Conservation (phyloP, 805 yeast genomes). For the Teunomyces lycoperdinae region DNA sequence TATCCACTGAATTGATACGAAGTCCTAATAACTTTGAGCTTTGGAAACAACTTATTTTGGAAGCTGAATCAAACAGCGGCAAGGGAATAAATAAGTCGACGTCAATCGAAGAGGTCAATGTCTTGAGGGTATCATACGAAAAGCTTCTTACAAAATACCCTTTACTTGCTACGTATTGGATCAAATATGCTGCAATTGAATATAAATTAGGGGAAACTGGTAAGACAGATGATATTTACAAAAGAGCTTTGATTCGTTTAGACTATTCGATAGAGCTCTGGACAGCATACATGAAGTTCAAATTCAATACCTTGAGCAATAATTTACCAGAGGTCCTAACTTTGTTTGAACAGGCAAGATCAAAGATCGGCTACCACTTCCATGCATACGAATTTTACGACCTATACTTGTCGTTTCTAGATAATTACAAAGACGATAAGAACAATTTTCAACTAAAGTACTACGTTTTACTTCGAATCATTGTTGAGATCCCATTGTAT, state of each 20-base stretch:
- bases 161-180: constrained; percentile 53
- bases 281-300: constrained; percentile 46
- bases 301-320: constrained; percentile 27
- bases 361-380: constrained; percentile 50
- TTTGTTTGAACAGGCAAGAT: constrained; percentile 47
- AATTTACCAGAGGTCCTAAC: constrained; percentile 27
- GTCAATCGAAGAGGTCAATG: constrained; percentile 21
- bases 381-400: constrained; percentile 51
- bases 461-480: constrained; percentile 43
- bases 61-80: constrained; percentile 26
- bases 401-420: constrained; percentile 44
- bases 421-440: constrained; percentile 21
- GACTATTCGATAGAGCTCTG: constrained; percentile 50
- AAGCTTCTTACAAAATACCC: constrained; percentile 49
- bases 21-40: constrained; percentile 33
- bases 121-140: constrained; percentile 39
- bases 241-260: constrained; percentile 26
- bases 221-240: constrained; percentile 20
- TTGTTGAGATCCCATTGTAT: constrained; percentile 56
- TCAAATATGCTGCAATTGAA: constrained; percentile 49
- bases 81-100: constrained; percentile 35
- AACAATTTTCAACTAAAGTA: constrained; percentile 30
- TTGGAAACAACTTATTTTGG: constrained; percentile 37
- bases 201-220: constrained; percentile 43
- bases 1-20: constrained; percentile 28